phyloP scores from a whole-genome alignment of 352 stramenopile species.

The Vaucheria bursata region DNA sequence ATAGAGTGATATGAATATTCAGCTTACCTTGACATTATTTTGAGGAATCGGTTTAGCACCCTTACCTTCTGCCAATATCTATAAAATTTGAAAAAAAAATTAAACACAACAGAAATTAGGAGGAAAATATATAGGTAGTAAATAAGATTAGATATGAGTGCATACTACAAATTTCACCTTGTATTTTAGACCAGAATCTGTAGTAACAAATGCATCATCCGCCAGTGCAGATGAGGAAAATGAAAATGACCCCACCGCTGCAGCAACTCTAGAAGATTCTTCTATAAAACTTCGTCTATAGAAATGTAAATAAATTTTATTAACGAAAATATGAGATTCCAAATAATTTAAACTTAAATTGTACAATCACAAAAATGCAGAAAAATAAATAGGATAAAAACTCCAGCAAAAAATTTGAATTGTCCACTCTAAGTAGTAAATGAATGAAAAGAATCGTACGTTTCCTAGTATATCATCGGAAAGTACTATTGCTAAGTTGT shows the following conservation, averaged over 20 bases:
- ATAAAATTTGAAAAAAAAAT: not conserved
- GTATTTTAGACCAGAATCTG: constrained; percentile 35
- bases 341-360: not conserved
- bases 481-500: too few species aligned
- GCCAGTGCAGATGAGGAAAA: not conserved
- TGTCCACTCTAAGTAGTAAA: too few species aligned
- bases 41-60: constrained; percentile 23
- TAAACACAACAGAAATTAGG: not conserved
- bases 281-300: not conserved
- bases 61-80: constrained; percentile 13
- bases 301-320: not conserved
- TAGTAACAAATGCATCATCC: constrained; percentile 17
- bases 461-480: too few species aligned
- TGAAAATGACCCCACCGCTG: not conserved
- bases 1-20: constrained; percentile 4
- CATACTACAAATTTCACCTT: too few species aligned
- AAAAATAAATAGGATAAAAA: too few species aligned
- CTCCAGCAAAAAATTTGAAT: too few species aligned
- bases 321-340: not conserved
- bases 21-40: constrained; percentile 38
- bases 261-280: not conserved
- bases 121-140: too few species aligned
- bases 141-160: too few species aligned
- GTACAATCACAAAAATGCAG: not conserved
- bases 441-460: too few species aligned